phyloP scores from a whole-genome alignment of 2,329 filamentous ascomycete genomes.

The Acrocalymma vagum region DNA sequence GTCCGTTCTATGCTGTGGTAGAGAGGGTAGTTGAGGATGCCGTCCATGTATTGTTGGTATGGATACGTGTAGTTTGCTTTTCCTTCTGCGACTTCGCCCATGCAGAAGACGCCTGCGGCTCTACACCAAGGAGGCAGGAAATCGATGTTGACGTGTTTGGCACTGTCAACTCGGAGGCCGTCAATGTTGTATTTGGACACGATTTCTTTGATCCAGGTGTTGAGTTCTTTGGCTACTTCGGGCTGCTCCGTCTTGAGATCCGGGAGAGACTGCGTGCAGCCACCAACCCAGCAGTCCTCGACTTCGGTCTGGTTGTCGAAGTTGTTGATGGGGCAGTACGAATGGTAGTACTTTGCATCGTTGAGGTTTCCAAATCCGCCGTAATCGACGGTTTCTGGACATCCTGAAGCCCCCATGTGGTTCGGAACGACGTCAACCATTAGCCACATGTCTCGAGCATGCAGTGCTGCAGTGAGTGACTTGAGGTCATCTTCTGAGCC shows the following conservation, averaged over 20 bases:
- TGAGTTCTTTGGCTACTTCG: conserved; percentile 15
- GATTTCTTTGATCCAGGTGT: conserved; percentile 23
- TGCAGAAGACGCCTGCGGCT: conserved; percentile 46
- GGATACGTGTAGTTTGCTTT: conserved; percentile 41
- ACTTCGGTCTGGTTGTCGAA: conserved; percentile 56
- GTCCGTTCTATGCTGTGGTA: conserved; percentile 49
- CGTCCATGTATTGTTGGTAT: conserved; percentile 42
- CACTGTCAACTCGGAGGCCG: conserved; percentile 50
- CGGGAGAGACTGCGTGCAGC: conserved; percentile 47
- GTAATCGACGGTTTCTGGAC: conserved; percentile 62
- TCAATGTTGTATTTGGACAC: conserved; percentile 50
- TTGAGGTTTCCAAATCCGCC: conserved; percentile 64
- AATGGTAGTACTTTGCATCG: conserved; percentile 66
- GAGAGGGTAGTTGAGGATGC: conserved; percentile 48
- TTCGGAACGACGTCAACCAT: conserved; percentile 70
- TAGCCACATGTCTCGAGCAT: conserved; percentile 65
- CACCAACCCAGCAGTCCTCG: conserved; percentile 61
- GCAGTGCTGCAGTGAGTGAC: conserved; percentile 63
- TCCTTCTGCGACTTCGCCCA: conserved; percentile 46
- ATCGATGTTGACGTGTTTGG: conserved; percentile 45
- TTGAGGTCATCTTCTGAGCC: conserved; percentile 68
- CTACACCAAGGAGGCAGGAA: conserved; percentile 47
- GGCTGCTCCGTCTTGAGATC: conserved; percentile 56
- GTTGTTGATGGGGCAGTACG: conserved; percentile 66
- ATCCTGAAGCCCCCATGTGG: conserved; percentile 60